Evolutionary conservation across 2,329 filamentous ascomycete genomes (phyloP), one percentile per base, ranked within the genome.

Genomic region (Fusarium sterilihyphosum): DNA sequence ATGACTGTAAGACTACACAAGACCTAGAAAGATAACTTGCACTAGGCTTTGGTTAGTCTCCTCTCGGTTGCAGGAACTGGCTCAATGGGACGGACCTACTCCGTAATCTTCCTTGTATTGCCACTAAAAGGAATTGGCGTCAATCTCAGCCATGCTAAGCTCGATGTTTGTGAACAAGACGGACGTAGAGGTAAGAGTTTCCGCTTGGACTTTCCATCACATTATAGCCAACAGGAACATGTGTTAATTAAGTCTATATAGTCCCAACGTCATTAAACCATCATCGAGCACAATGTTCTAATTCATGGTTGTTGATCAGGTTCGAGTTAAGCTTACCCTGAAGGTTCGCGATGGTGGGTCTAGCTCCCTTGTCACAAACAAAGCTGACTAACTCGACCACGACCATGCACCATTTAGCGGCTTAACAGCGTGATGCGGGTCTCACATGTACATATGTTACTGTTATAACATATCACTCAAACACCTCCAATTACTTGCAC

Each of bases 51-150:
- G 6, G 2, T 0, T 37, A 2, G 9, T 5, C 18, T 20, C 13
- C 2, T 16, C 9, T 53, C 9, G 1, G 1, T 12, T 12, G 8
- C 5, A 37, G 0, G 9, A 26, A 8, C 1, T 0, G 7, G 12
- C 6, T 37, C 5, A 12, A 6, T 22, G 12, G 7, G 13, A 12
- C 18, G 7, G 50, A 26, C 50, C 13, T 26, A n/a, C n/a, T n/a
- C n/a, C n/a, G n/a, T n/a, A 16, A 53, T 53, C 50, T 26, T 37
- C 18, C 9, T 6, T 4, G 2, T 5, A 8, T 52, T 35, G n/a
- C 31, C 6, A 14, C 17, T 10, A 2, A 7, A 2, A 14, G 24
- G 5, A 4, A 4, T 9, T 13, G 5, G 3, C 20, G 5, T 9
- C 6, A 4, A 4, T 9, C 8, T 14, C 3, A 13, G 18, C 16